Conservation (phyloP, 441 rosid genomes). For the Arabidopsis lyrata region DNA sequence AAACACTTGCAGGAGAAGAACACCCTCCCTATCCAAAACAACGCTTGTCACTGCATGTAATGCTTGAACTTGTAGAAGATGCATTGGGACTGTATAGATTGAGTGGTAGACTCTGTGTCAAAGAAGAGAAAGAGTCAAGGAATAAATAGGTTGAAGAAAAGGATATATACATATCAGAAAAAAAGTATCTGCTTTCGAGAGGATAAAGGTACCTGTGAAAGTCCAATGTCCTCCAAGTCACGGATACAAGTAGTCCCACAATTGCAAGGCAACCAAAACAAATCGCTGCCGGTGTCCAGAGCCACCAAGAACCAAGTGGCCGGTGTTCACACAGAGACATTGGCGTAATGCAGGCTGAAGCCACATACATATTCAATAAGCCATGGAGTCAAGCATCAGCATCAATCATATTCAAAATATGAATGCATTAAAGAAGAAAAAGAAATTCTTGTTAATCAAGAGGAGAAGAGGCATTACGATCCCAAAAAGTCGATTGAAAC, state of each 20-base stretch:
- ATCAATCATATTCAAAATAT: neutral
- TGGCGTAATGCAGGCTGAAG: conserved; percentile 81
- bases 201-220: neutral
- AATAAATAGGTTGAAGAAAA: neutral
- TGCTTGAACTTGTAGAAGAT: conserved; percentile 70
- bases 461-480: conserved; percentile 53
- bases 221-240: conserved; percentile 30
- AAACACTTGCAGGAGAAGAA: conserved; percentile 55
- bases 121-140: conserved; percentile 2
- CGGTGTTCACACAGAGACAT: conserved; percentile 80
- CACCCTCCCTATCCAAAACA: conserved; percentile 57
- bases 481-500: conserved; percentile 50
- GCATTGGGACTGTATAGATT: conserved; percentile 71
- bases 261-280: conserved; percentile 94
- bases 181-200: neutral
- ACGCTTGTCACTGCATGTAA: conserved; percentile 63
- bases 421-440: conserved; percentile 1
- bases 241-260: conserved; percentile 48
- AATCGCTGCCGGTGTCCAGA: conserved; percentile 81
- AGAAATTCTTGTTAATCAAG: conserved; percentile 5
- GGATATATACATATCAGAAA: too few species aligned
- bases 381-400: too few species aligned
- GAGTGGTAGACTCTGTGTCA: conserved; percentile 62
- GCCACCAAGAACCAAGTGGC: conserved; percentile 74
- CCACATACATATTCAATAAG: neutral